A percentile compares a stretch with the other conserved stretches of the same genome.
These are phyloP conservation scores for Fistulifera solaris DNA, from an alignment of 108 stramenopile genomes.

Conservation along the genomic window DNA sequence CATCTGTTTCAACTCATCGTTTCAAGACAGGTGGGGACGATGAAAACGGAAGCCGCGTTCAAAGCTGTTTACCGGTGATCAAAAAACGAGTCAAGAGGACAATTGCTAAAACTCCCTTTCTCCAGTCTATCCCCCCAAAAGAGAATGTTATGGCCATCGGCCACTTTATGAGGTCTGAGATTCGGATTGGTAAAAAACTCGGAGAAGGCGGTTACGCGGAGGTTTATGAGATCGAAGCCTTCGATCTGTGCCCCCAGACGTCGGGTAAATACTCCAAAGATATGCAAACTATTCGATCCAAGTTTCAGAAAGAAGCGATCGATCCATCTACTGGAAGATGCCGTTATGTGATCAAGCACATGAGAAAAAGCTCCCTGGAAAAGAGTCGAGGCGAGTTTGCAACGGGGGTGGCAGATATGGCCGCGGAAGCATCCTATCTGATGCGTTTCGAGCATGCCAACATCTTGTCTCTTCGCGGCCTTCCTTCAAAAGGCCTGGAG, in stretches of 20 bases:
- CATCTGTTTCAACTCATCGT: too few relatives aligned
- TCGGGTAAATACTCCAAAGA: background rate
- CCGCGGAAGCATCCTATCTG: constrained; percentile 63
- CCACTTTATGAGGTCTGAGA: constrained; percentile 21
- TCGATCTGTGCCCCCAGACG: constrained; percentile 3
- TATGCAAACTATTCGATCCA: constrained; percentile 9
- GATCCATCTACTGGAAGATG: constrained; percentile 1
- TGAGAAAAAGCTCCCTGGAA: constrained; percentile 14
- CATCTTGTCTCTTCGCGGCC: constrained; percentile 62
- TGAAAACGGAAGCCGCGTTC: too few relatives aligned
- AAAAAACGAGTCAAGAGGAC: too few relatives aligned
- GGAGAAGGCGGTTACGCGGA: constrained; percentile 55
- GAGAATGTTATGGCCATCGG: constrained; percentile 4
- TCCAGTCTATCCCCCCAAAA: too few relatives aligned
- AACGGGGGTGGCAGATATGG: constrained; percentile 54
- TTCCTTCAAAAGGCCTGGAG: constrained; percentile 37
- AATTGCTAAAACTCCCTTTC: too few relatives aligned
- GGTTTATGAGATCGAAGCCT: constrained; percentile 30
- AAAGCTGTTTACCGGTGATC: too few relatives aligned
- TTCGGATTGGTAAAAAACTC: constrained; percentile 23
- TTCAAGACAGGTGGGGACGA: too few relatives aligned
- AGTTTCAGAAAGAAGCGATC: constrained; percentile 3
- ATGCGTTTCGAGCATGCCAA: constrained; percentile 59
- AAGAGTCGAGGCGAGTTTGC: constrained; percentile 26
- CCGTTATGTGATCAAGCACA: constrained; percentile 60